Evolutionary conservation across 2,329 filamentous ascomycete genomes (phyloP), one percentile per base, ranked within the genome.

Genomic region (Colletotrichum melonis): DNA sequence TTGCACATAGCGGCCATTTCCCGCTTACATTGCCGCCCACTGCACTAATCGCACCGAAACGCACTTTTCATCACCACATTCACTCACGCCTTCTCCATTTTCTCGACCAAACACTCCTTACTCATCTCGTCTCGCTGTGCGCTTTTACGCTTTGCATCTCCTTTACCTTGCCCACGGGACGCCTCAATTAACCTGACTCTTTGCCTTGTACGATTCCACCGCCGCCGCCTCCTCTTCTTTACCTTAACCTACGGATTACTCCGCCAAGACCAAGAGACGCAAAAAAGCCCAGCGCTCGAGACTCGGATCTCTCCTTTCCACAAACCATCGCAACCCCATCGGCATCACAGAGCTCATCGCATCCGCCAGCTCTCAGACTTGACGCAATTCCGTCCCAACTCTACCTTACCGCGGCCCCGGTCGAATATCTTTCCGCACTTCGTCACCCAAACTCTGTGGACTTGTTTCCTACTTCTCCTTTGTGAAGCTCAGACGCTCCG

Each of bases 21-120:
- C 67, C 67, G 24, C 70, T 65, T 60, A 60, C 60, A 55, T 65
- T 35, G 49, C 70, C 60, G 55, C 66, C 60, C n/a, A 57, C 42
- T 52, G 58, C 67, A 62, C 67, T 70, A 73, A 73, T 73, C 67
- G 62, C 60, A 66, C 67, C 67, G 67, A 73, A 57, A 64, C 56
- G 57, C 70, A 66, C 49, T 57, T 66, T 32, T 70, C 67, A 73
- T 70, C 56, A 70, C 67, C 60, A 70, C 67, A 64, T 73, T 70
- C 67, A 66, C 42, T 66, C 60, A 6, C 67, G 63, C 55, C 46
- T 62, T 65, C 60, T 62, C 67, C 35, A 49, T 66, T 55, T 55
- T 35, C 9, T 62, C 60, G 49, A 56, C 67, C 56, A 26, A 54
- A 64, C 56, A 22, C 60, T 70, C 67, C 70, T 66, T 54, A 24